Percentiles rank a stretch among this genome's conserved stretches.
These are phyloP conservation scores for Camelina hispida DNA, from an alignment of 345 rosid species.

Conservation along the genomic window DNA sequence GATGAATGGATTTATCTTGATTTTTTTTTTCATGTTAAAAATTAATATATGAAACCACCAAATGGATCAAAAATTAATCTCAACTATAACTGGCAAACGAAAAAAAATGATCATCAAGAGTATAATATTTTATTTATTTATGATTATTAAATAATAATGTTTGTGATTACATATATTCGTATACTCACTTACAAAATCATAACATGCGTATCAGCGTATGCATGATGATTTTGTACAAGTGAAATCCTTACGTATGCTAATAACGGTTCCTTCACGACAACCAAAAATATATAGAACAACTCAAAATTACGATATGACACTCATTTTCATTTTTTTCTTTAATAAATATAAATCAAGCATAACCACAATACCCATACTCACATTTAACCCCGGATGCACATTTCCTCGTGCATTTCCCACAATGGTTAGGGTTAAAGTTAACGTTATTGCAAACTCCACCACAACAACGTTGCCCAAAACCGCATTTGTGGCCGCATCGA, in stretches of 20 bases:
- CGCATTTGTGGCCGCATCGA: slow-evolving; percentile 59
- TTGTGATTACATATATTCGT: slow-evolving; percentile 20
- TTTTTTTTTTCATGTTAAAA: not conserved
- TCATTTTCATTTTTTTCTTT: not conserved
- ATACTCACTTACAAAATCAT: slow-evolving; percentile 34
- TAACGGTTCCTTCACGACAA: slow-evolving; percentile 6
- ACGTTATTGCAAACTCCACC: slow-evolving; percentile 52
- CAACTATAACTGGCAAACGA: not conserved
- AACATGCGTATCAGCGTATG: slow-evolving; percentile 23
- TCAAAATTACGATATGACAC: slow-evolving; percentile 18
- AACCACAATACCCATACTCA: slow-evolving; percentile 67
- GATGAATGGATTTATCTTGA: not conserved
- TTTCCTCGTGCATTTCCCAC: slow-evolving; percentile 63
- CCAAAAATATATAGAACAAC: slow-evolving; percentile 11
- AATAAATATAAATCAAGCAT: slow-evolving; percentile 50
- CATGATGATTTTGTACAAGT: slow-evolving; percentile 25
- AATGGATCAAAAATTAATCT: not conserved
- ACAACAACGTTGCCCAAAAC: slow-evolving; percentile 65
- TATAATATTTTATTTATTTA: slow-evolving; percentile 10
- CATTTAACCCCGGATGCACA: slow-evolving; percentile 57
- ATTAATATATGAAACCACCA: not conserved
- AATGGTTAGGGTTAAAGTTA: slow-evolving; percentile 45
- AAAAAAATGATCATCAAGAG: not conserved
- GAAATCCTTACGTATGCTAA: slow-evolving; percentile 19
- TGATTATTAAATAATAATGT: slow-evolving; percentile 5